These are phyloP conservation scores for Hibiscus tridactylites DNA, from an alignment of 345 rosid species.

Conservation along the genomic window DNA sequence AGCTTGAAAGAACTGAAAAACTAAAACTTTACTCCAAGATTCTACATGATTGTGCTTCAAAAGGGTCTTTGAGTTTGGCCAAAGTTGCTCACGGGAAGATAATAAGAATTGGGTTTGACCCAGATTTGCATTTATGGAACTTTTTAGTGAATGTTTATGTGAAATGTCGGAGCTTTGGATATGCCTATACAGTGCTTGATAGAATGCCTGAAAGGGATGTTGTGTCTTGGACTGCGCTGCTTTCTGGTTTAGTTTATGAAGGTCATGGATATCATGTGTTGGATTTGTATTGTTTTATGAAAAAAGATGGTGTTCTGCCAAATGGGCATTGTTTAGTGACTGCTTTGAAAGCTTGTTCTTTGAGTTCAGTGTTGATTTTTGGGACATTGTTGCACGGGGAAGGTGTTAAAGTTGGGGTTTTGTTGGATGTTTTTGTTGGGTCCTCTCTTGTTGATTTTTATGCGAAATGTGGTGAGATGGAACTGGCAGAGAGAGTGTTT, in stretches of 20 bases:
- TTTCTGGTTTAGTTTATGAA: constrained; percentile 26
- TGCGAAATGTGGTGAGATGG: constrained; percentile 35
- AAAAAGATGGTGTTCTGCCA: constrained; percentile 27
- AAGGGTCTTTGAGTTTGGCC: constrained; percentile 21
- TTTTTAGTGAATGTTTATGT: constrained; percentile 32
- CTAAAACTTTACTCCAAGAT: constrained; percentile 20
- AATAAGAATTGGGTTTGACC: constrained; percentile 11
- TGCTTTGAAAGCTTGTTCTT: constrained; percentile 35
- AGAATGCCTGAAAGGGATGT: constrained; percentile 35
- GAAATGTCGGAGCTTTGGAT: constrained; percentile 21
- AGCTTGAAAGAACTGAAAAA: background rate
- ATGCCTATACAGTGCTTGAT: constrained; percentile 29
- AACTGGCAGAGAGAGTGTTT: constrained; percentile 30
- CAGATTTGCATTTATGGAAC: constrained; percentile 27
- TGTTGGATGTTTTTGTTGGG: constrained; percentile 31
- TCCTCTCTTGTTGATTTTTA: constrained; percentile 42
- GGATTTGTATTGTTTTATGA: constrained; percentile 22
- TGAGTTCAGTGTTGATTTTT: constrained; percentile 23
- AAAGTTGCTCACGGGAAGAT: constrained; percentile 25
- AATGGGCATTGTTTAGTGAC: constrained; percentile 30
- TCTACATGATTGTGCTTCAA: constrained; percentile 32
- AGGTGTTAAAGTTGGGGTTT: constrained; percentile 26
- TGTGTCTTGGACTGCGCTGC: constrained; percentile 39
- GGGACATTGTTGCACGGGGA: constrained; percentile 38
- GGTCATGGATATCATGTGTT: constrained; percentile 21